A percentile compares a stretch with the other conserved stretches of the same genome.
phyloP scores from a whole-genome alignment of 345 rosid genomes.

The Salix udensis region DNA sequence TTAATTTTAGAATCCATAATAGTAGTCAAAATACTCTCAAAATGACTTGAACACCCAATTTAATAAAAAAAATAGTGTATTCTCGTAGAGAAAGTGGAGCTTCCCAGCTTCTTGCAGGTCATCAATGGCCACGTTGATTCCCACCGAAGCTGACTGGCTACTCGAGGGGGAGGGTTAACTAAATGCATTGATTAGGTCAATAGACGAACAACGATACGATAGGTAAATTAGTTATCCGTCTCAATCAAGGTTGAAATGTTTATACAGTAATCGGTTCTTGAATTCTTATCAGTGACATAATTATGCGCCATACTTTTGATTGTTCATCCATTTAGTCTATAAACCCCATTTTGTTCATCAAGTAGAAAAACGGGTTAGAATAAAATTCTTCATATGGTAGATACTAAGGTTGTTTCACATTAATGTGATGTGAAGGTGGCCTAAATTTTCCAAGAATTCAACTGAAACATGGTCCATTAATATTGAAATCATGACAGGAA shows the following conservation, averaged over 20 bases:
- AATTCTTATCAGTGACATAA: neutral
- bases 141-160: neutral
- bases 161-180: too few relatives aligned
- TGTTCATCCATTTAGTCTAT: too few relatives aligned
- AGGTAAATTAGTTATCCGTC: neutral
- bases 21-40: accelerated
- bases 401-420: neutral
- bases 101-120: neutral
- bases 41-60: accelerated
- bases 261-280: too few relatives aligned
- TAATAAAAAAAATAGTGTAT: too few relatives aligned
- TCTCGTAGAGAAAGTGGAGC: neutral
- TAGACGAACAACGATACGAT: neutral
- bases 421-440: conserved; percentile 12
- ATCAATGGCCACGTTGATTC: neutral
- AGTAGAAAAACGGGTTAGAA: neutral
- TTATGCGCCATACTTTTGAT: neutral
- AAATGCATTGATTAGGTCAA: too few relatives aligned
- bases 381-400: neutral
- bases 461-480: neutral
- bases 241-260: neutral
- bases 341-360: too few relatives aligned
- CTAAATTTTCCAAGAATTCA: conserved; percentile 11
- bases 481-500: neutral
- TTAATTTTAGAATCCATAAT: too few relatives aligned